Percentiles rank a stretch among this genome's conserved stretches.
Conservation (phyloP, 352 stramenopile genomes). For the Phytophthora citrophthora region DNA sequence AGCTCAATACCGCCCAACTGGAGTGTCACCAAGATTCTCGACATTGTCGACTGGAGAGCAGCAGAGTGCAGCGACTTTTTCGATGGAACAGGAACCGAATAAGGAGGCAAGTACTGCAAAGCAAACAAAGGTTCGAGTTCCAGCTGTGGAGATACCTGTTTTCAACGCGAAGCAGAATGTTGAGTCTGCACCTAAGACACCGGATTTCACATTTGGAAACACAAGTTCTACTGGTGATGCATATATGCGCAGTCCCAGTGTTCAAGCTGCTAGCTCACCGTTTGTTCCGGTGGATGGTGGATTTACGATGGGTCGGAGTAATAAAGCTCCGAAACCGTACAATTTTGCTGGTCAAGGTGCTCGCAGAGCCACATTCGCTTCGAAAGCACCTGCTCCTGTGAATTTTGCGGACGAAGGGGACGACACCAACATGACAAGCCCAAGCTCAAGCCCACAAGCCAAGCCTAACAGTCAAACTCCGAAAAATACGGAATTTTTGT, state of each 20-base stretch:
- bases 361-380: neutral
- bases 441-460: conserved; percentile 10
- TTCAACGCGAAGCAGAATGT: conserved; percentile 9
- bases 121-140: neutral
- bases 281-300: conserved; percentile 6
- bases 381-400: neutral
- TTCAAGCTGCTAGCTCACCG: neutral
- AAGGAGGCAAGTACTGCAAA: neutral
- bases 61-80: neutral
- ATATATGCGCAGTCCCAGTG: conserved; percentile 27
- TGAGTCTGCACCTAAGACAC: neutral
- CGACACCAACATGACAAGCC: conserved; percentile 23
- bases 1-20: conserved; percentile 10
- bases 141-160: conserved; percentile 10
- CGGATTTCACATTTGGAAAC: conserved; percentile 35
- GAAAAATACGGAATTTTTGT: conserved; percentile 24
- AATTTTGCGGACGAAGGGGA: conserved; percentile 2
- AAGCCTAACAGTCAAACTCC: conserved; percentile 1
- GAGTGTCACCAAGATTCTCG: conserved; percentile 16
- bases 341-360: conserved; percentile 18
- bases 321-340: conserved; percentile 22
- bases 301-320: conserved; percentile 30
- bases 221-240: conserved; percentile 11
- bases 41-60: conserved; percentile 11
- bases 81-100: neutral